Evolutionary conservation across 2,329 filamentous ascomycete genomes (phyloP), one percentile per base, ranked within the genome.

Genomic region (Fusarium algeriense): DNA sequence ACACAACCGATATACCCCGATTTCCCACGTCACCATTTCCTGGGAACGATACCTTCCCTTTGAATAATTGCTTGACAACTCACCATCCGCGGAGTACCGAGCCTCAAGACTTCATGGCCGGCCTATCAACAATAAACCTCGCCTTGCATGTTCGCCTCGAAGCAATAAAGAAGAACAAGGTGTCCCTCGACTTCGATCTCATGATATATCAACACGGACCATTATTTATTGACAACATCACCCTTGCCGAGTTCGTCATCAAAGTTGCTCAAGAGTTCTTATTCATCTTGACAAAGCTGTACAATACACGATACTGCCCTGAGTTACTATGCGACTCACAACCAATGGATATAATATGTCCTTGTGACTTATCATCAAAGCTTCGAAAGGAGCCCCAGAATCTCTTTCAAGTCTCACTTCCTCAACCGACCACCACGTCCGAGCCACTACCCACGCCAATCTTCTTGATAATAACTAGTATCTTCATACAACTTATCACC

Each of bases 261-360:
- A 34, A 19, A 30, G 23, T 37, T 0, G 44, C 58, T 0, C 26
- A 38, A 12, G 9, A 26, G 4, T 30, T 59, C 1, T 6, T 61
- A 1, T 43, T 14, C 3, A 10, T 57, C 3, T 20, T 60, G 4
- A 38, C 11, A 0, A 37, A 12, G 3, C 30, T 60, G 0, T 34
- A 43, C 30, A 37, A 34, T 0, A 56, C 7, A 0, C 30, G 28
- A 1, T 8, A 35, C 5, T 35, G 20, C 4, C 20, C 15, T 14
- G 30, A 35, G 1, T 41, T 56, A 0, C 0, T 56, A 0, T 0
- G 3, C 3, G 48, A 52, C 1, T 52, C 20, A 4, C 9, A 28
- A 2, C 48, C 48, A 6, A n/a, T 38, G 17, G 17, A 38, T 13
- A 26, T 52, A 0, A 1, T 52, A 17, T 1, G 6, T 5, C 48